Base-by-base conservation (phyloP, 805 yeast genomes). In the Candida endomychidarum region DNA sequence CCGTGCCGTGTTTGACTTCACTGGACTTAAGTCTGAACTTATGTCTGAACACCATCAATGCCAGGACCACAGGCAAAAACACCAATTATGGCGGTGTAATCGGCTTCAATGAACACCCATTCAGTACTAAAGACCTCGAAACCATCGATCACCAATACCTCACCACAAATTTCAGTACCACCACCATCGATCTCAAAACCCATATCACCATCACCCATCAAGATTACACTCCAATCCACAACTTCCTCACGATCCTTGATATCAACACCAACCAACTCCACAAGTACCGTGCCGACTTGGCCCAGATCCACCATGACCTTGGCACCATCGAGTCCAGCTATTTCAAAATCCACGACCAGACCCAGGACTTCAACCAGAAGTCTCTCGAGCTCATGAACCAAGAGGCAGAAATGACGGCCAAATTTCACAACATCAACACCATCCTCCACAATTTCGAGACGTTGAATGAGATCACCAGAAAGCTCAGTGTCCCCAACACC, bases 401-500 rank as follows among this genome's bases (percentile, higher is more conserved):
- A 40, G 76, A 81, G 35, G 56, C 58, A 1, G 62, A 64, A 10
- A 67, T 77, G 38, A 61, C 63, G 14, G 45, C 47, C 2, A 63
- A 80, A 27, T 67, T 74, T 21, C 51, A 55, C 0, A 76, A 74
- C 3, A 58, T 87, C 17, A 65, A 72, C 14, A 38, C 51, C 1
- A 72, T 77, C 35, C 68, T 91, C 41, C 58, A 67, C 14, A 70
- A 79, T 38, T 90, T 87, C 56, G 89, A 84, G 47, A 69, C 77
- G 15, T 65, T 91, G 38, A 95, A 88, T 39, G 65, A 75, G 3
- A 81, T 87, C 28, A 82, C 86, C 25, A 74, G 79, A 41, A 71
- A 73, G 29, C 72, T 91, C 45, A 83, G 88, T 48, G 74, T 80
- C 18, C 69, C 77, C 1, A 71, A 77, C 32, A 72, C 74, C 41